These are phyloP conservation scores for Phaeosphaeriaceae sp. DNA, from an alignment of 2,329 filamentous ascomycete genomes.

Conservation along the genomic window DNA sequence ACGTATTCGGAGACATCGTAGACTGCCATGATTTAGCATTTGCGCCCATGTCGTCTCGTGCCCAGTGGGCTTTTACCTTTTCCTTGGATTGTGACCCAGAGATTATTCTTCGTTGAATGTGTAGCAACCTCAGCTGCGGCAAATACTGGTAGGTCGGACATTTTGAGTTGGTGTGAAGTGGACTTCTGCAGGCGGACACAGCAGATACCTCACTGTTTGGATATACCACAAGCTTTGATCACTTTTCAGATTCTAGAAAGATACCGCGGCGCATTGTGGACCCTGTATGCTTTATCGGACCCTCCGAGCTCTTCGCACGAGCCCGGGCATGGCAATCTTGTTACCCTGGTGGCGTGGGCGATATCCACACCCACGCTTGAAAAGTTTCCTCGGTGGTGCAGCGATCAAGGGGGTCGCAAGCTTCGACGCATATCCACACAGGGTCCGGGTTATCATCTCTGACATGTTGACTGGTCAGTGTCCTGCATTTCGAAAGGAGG, in stretches of 20 bases:
- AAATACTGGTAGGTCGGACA: constrained; percentile 21
- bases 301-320: background rate
- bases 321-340: background rate
- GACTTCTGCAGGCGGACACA: background rate
- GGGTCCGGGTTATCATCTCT: background rate
- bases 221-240: constrained; percentile 5
- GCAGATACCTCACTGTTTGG: background rate
- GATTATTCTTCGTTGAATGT: constrained; percentile 57
- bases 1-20: constrained; percentile 66
- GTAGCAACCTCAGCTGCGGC: constrained; percentile 53
- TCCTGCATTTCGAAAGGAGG: background rate
- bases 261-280: background rate
- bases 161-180: constrained; percentile 3
- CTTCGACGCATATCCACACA: background rate
- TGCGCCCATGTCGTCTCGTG: background rate
- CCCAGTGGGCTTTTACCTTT: constrained; percentile 39
- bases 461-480: background rate
- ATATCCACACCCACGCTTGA: background rate
- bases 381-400: background rate
- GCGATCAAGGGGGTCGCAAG: background rate
- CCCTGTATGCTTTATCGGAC: background rate
- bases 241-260: constrained; percentile 7
- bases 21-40: constrained; percentile 45
- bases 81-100: constrained; percentile 62
- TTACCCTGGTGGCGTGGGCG: background rate